phyloP scores from a whole-genome alignment of 352 stramenopile species.

The Phytopythium ostracodes region DNA sequence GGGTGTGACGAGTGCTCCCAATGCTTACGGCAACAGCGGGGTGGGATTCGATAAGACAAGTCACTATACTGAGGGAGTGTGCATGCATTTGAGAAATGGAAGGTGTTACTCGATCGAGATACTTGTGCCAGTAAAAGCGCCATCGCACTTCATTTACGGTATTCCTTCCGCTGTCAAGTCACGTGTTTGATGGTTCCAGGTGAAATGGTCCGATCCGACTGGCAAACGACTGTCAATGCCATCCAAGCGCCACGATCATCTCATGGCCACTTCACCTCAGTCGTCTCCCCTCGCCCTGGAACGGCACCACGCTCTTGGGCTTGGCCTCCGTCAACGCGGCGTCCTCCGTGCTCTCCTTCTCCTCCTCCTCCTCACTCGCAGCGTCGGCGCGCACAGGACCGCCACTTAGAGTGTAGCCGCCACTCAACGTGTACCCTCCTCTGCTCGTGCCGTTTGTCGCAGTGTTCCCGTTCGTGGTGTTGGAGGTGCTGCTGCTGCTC shows the following conservation, averaged over 20 bases:
- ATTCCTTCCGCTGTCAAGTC: too few species aligned
- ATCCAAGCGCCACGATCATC: not conserved
- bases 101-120: not conserved
- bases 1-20: not conserved
- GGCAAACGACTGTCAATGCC: not conserved
- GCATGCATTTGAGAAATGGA: not conserved
- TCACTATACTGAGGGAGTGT: too few species aligned
- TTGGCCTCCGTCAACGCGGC: slow-evolving; percentile 23
- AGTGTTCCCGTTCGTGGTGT: slow-evolving; percentile 5
- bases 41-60: not conserved
- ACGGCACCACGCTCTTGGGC: slow-evolving; percentile 36
- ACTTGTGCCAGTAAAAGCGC: too few species aligned
- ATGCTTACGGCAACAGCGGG: slow-evolving; percentile 2
- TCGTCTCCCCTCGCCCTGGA: slow-evolving; percentile 62
- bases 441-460: not conserved
- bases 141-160: too few species aligned
- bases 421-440: slow-evolving; percentile 16
- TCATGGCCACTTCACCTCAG: slow-evolving; percentile 35
- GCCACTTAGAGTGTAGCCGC: slow-evolving; percentile 24
- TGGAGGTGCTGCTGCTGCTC: slow-evolving; percentile 8
- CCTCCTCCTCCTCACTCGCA: slow-evolving; percentile 32
- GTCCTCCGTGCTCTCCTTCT: slow-evolving; percentile 30
- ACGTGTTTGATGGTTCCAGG: too few species aligned
- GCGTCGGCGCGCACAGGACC: slow-evolving; percentile 13
- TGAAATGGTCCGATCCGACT: not conserved